Base-by-base conservation (phyloP, 306 rosid species). In the Oxytropis ochrocephala region DNA sequence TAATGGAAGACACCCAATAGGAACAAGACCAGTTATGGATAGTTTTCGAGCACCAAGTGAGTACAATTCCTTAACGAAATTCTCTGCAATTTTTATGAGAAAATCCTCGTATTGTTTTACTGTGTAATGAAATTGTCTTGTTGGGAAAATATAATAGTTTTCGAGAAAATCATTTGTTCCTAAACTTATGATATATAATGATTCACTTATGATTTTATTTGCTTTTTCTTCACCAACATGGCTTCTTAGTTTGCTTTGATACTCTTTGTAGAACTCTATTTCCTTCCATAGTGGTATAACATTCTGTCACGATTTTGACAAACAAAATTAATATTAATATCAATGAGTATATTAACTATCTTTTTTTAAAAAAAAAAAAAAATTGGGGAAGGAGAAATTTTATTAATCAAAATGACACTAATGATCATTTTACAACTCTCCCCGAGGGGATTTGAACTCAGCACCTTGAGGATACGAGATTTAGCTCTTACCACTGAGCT, bases 231-330 rank as follows among this genome's bases (percentile, higher is more conserved):
- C 36, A 1, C 86, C 86, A 47, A 79, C 17, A 55, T 82, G 61
- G 6, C 16, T 5, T 66, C 81, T 75, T 21, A 82, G 42, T 55
- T 67, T 82, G 2, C 13, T 32, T 72, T 82, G 86, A 5, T 82
- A 82, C 11, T 82, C 86, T 35, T 79, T 71, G 76, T 66, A 82
- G 11, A 7, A 38, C 21, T 75, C 86, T 50, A 82, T 1, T 33
- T 82, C 86, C 54, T 82, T 79, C 86, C 86, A 82, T 0, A 82
- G 19, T 24, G 86, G 86, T 47, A 82, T 79, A 57, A 82, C 86
- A 49, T 82, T 82, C 86, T 82, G 75, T n/a, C 2, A 47, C 29
- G 14, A n/a, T n/a, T n/a, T n/a, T 57, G 1, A 55, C 27, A 29
- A n/a, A n/a, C n/a, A n/a, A n/a, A n/a, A n/a, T n/a, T n/a, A n/a